These are phyloP conservation scores for Syzygium grande DNA, from an alignment of 345 rosid genomes.

Conservation along the genomic window DNA sequence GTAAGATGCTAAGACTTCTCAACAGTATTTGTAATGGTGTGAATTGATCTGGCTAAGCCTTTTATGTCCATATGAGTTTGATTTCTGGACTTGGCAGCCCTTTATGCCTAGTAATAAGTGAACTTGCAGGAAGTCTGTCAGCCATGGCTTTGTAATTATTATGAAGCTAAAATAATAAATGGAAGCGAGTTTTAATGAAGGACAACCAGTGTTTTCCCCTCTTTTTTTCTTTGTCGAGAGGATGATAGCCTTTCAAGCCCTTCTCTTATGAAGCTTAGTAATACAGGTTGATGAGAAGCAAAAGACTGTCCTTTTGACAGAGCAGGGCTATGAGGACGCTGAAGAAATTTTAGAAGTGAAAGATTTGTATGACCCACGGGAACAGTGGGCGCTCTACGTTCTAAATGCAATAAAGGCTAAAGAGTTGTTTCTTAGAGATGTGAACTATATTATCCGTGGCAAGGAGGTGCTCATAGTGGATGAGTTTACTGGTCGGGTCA, in stretches of 20 bases:
- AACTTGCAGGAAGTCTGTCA: neutral
- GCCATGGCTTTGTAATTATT: neutral
- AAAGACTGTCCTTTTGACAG: constrained; percentile 83
- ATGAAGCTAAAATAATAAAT: neutral
- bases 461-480: constrained; percentile 96
- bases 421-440: constrained; percentile 90
- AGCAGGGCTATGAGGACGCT: constrained; percentile 95
- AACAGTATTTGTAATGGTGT: neutral
- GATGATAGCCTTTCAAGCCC: neutral
- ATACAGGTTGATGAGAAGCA: constrained; percentile 94
- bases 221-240: neutral
- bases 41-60: neutral
- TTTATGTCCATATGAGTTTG: neutral
- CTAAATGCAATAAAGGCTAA: constrained; percentile 95
- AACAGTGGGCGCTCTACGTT: constrained; percentile 90
- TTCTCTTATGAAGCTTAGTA: constrained; percentile 1
- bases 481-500: constrained; percentile 97
- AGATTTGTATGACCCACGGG: constrained; percentile 97
- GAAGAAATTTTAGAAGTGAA: constrained; percentile 87
- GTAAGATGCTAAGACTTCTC: constrained; percentile 27
- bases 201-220: neutral
- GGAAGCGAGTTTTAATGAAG: neutral
- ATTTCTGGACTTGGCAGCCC: neutral
- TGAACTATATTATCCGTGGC: constrained; percentile 85
- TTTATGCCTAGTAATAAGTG: neutral